A percentile compares a stretch with the other conserved stretches of the same genome.
These are phyloP conservation scores for Fusarium citri DNA, from an alignment of 2,329 filamentous ascomycete species.

Conservation along the genomic window DNA sequence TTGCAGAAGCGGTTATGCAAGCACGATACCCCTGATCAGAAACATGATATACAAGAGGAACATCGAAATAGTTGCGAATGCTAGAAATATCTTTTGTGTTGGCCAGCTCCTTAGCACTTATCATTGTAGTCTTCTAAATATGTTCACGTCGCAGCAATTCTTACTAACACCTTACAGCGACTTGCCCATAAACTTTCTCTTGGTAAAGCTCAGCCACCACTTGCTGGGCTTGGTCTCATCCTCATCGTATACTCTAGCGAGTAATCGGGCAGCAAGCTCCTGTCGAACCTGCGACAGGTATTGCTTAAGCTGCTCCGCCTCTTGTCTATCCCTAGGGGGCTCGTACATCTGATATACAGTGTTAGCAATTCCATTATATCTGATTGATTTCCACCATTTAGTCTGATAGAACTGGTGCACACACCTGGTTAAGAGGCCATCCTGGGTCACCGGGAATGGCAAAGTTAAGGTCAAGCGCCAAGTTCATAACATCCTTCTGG, in stretches of 20 bases:
- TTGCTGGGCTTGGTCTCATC: constrained; percentile 76
- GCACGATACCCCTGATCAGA: background rate
- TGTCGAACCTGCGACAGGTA: constrained; percentile 94
- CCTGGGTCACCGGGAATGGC: constrained; percentile 92
- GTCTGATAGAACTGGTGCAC: constrained; percentile 22
- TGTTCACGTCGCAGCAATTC: constrained; percentile 1
- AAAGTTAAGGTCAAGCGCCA: constrained; percentile 93
- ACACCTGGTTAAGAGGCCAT: constrained; percentile 90
- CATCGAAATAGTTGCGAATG: constrained; percentile 7
- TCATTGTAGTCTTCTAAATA: constrained; percentile 42
- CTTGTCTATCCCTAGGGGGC: constrained; percentile 84
- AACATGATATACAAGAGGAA: background rate
- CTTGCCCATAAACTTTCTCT: constrained; percentile 99
- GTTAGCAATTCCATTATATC: constrained; percentile 9
- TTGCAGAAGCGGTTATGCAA: background rate
- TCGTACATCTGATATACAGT: constrained; percentile 77
- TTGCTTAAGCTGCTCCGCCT: constrained; percentile 87
- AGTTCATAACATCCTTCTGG: constrained; percentile 84
- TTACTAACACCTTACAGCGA: constrained; percentile 64
- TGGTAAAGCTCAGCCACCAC: constrained; percentile 99
- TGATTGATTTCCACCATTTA: background rate
- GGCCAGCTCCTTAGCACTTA: constrained; percentile 30
- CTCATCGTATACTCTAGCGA: constrained; percentile 89
- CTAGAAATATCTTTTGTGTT: constrained; percentile 35
- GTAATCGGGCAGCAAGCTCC: constrained; percentile 84